Evolutionary conservation across 768 basidiomycete genomes (phyloP).

Genomic region (Termitomyces sp.): DNA sequence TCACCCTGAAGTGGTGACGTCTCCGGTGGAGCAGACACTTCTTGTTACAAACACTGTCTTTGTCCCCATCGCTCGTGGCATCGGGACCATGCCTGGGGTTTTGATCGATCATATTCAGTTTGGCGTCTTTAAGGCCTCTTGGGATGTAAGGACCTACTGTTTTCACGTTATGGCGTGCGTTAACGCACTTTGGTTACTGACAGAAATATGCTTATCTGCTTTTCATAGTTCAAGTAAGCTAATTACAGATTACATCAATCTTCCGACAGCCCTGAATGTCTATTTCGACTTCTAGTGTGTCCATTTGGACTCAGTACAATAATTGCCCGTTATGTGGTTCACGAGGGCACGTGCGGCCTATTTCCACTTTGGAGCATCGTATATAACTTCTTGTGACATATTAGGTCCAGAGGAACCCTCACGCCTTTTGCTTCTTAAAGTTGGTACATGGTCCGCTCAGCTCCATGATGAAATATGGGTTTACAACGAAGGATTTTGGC

Average conservation of each 20-base stretch:
- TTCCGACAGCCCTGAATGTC: not conserved
- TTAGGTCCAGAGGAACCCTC: conserved; percentile 41
- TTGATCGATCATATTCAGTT: conserved; percentile 46
- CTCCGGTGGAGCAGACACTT: conserved; percentile 42
- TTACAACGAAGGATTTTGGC: conserved; percentile 67
- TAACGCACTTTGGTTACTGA: not conserved
- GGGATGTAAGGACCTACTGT: conserved; percentile 41
- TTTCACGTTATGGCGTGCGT: not conserved
- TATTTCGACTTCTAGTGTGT: conserved; percentile 21
- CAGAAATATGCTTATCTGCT: conserved; percentile 55
- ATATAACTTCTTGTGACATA: not conserved
- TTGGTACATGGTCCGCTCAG: conserved; percentile 45
- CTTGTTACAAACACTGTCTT: conserved; percentile 47
- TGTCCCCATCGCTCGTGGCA: conserved; percentile 36
- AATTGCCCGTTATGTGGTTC: conserved; percentile 45
- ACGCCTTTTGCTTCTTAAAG: conserved; percentile 45
- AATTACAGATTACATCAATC: not conserved
- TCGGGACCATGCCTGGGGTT: conserved; percentile 40
- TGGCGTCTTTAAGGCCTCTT: conserved; percentile 49
- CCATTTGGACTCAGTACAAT: conserved; percentile 21
- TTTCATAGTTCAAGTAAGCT: conserved; percentile 42
- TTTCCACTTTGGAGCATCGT: not conserved
- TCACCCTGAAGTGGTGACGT: conserved; percentile 42
- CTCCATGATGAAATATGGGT: conserved; percentile 73
- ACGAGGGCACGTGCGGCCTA: conserved; percentile 37